A percentile compares a stretch with the other conserved stretches of the same genome.
phyloP scores from a whole-genome alignment of 2,329 filamentous ascomycete genomes.

The Cladorrhinum sp. region DNA sequence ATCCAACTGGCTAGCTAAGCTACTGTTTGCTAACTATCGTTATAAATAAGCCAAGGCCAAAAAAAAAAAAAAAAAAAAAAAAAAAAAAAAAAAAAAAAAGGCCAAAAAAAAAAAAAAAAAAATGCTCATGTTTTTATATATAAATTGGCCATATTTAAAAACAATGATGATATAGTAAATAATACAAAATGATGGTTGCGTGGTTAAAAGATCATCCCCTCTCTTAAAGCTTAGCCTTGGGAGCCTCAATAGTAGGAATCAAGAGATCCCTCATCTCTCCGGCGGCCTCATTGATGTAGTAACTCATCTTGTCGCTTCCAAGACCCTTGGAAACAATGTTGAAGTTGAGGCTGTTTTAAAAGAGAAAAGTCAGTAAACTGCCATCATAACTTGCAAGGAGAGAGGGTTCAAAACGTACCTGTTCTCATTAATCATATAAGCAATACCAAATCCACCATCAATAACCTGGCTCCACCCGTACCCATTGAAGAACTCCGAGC shows the following conservation, averaged over 20 bases:
- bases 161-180: slow-evolving; percentile 4
- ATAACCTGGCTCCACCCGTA: slow-evolving; percentile 99
- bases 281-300: slow-evolving; percentile 92
- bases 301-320: slow-evolving; percentile 88
- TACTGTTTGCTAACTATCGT: no score
- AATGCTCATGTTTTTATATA: no score
- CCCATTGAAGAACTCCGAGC: slow-evolving; percentile 96
- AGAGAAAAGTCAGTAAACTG: slow-evolving; percentile 6
- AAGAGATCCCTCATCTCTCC: slow-evolving; percentile 85
- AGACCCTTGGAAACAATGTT: slow-evolving; percentile 94
- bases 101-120: no score
- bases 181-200: not conserved
- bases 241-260: slow-evolving; percentile 70
- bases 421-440: slow-evolving; percentile 99
- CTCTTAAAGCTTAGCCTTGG: slow-evolving; percentile 82
- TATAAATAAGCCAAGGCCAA: no score
- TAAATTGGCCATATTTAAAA: not conserved
- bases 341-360: slow-evolving; percentile 76
- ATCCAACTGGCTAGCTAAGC: no score
- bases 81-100: no score
- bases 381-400: not conserved
- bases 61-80: no score
- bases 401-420: slow-evolving; percentile 51
- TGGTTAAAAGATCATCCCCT: not conserved
- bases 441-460: slow-evolving; percentile 92